Base-by-base conservation (phyloP, 2,329 filamentous ascomycete species). In the Claviceps pazoutovae region DNA sequence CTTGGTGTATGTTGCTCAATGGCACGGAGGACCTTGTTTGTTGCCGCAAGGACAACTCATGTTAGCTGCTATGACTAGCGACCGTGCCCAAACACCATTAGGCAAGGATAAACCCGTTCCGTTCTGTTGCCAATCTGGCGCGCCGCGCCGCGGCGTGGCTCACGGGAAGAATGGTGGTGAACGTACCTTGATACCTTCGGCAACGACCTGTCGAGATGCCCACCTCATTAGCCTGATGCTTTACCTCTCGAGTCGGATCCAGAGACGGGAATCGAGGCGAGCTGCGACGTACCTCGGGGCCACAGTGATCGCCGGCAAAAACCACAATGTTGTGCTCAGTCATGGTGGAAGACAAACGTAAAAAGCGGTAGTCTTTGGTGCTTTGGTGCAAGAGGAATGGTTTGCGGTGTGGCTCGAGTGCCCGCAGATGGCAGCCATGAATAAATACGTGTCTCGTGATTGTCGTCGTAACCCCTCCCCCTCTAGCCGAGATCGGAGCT, bases 301-400 rank as follows among this genome's bases (percentile, higher is more conserved):
- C 87, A 63, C 84, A 87, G 70, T 90, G 85, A 72, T 93, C 87
- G 62, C 86, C 86, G 51, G 70, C 83, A 65, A 89, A 86, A 57
- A 89, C 84, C 55, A 89, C 85, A 64, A 88, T 84, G 59, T 87
- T 87, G 65, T 80, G 82, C 50, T 77, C 73, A 59, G 81, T 68
- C 84, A 87, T 87, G 14, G 13, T 39, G 37, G 43, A 30, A 30
- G n/a, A 16, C 7, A 13, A 21, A 13, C 14, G 16, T 6, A 34
- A 42, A 19, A 42, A 17, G 26, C 26, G 14, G 23, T 23, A 46
- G 26, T 30, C 16, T n/a, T 46, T 26, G 47, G 30, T 46, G 51
- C 23, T n/a, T 46, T 26, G 47, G 30, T 46, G 51, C 30, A 46
- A 36, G 34, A 26, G 45, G 21, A 30, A 45, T 49, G 47, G 19